Base-by-base conservation (phyloP, 2,329 filamentous ascomycete genomes). In the Fusarium metavorans region DNA sequence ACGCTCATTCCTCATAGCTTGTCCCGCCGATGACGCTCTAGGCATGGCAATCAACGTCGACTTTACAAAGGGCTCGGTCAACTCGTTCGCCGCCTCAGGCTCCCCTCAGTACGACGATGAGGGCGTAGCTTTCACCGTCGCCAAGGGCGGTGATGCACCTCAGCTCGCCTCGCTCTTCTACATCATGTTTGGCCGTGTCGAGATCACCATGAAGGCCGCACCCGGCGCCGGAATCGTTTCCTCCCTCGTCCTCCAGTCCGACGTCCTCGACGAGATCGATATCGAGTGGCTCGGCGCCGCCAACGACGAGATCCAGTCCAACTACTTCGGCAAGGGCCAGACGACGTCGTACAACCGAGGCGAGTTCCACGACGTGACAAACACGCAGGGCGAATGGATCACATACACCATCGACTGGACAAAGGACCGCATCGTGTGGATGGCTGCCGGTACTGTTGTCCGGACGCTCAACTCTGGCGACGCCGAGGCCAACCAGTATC, bases 151-250 rank as follows among this genome's bases (percentile, higher is more conserved):
- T 67, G 94, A 99, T 81, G 90, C 95, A 4, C 97, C 97, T 0
- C 93, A 96, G 82, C 90, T 99, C 71, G 89, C 89, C 74, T 97
- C 95, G 71, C 91, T 97, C 79, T 98, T 97, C 90, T 98, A 98
- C 88, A 98, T 99, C 86, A 98, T 99, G 97, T 99, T 98, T 82
- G 97, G 97, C 76, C 93, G 92, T 73, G 94, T 98, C 80, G 93
- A 97, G 75, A 90, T 95, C 76, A 92, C 91, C 35, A 89, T 98
- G 86, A 95, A 96, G 84, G 92, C 94, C 30, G 95, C 97, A 11
- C 92, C 95, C 0, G 97, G 97, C 9, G 92, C 90, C 11, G 97
- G 97, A 69, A 98, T 99, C 78, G 95, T 99, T 75, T 98, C 94
- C 83, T 97, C 95, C 54, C 89, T 97, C 14, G 95, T 99, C 10